Percentiles rank a stretch among this genome's conserved stretches.
Conservation (phyloP, 805 yeast species). For the Ogataea haglerorum region DNA sequence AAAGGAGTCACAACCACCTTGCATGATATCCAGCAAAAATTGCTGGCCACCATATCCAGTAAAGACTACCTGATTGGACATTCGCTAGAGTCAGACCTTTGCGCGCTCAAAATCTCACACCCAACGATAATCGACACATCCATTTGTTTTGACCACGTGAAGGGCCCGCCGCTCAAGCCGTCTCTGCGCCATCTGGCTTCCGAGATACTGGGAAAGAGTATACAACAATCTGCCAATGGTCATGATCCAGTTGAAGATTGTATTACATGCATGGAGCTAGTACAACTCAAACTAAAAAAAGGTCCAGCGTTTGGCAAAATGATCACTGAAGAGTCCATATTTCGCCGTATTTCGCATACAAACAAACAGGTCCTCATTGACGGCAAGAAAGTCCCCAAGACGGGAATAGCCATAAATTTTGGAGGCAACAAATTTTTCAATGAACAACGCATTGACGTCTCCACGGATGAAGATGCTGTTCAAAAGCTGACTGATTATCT, state of each 20-base stretch:
- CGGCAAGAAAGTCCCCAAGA: constrained; percentile 27
- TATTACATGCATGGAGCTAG: constrained; percentile 69
- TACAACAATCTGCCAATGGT: constrained; percentile 66
- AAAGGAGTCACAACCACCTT: constrained; percentile 59
- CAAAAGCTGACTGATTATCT: constrained; percentile 38
- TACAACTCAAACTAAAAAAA: constrained; percentile 62
- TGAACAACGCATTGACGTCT: constrained; percentile 37
- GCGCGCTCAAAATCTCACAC: constrained; percentile 68
- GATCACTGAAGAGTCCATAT: constrained; percentile 40
- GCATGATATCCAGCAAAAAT: constrained; percentile 59
- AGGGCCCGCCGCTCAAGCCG: constrained; percentile 81
- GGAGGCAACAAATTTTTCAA: constrained; percentile 7
- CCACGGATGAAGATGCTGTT: constrained; percentile 59
- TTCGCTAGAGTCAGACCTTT: constrained; percentile 80
- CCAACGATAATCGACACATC: constrained; percentile 80
- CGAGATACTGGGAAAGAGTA: constrained; percentile 49
- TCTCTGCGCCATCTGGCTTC: constrained; percentile 68
- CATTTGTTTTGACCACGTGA: constrained; percentile 67
- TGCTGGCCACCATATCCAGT: constrained; percentile 46
- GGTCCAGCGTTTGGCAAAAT: constrained; percentile 65
- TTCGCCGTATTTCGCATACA: constrained; percentile 33
- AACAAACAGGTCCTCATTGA: constrained; percentile 22
- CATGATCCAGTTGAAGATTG: constrained; percentile 91
- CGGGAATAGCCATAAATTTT: constrained; percentile 6
- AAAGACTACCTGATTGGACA: constrained; percentile 81